These are phyloP conservation scores for Lepidium didymum DNA, from an alignment of 345 rosid species.

Conservation along the genomic window DNA sequence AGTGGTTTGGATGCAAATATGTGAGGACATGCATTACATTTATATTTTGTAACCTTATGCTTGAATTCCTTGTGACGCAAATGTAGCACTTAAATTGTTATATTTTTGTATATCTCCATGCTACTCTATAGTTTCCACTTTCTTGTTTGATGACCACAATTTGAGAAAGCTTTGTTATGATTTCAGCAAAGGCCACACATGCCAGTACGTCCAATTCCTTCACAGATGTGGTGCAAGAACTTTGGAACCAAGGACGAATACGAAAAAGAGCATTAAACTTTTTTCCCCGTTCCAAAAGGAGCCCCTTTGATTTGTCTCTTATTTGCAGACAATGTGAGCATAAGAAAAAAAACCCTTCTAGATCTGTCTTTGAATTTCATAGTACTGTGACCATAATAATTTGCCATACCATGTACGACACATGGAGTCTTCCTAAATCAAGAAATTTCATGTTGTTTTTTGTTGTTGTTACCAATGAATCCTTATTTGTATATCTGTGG, in stretches of 20 bases:
- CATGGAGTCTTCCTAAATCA: slow-evolving; percentile 15
- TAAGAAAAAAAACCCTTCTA: not conserved
- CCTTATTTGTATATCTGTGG: not conserved
- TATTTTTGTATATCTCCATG: not conserved
- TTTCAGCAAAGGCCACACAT: slow-evolving; percentile 93
- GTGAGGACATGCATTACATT: not conserved
- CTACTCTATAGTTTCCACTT: not conserved
- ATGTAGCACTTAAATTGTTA: not conserved
- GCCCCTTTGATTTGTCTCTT: not conserved
- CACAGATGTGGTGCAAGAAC: slow-evolving; percentile 99
- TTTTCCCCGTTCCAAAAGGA: slow-evolving; percentile 7
- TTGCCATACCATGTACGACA: slow-evolving; percentile 19
- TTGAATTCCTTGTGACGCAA: not conserved
- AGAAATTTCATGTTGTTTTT: not conserved
- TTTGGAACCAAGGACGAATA: slow-evolving; percentile 76
- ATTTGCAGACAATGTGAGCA: slow-evolving; percentile 23
- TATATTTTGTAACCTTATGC: not conserved
- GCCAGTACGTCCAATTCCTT: slow-evolving; percentile 94
- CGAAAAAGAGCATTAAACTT: slow-evolving; percentile 28
- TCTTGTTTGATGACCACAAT: slow-evolving; percentile 5
- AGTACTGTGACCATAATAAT: slow-evolving; percentile 13
- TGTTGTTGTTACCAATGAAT: not conserved
- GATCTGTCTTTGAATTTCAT: not conserved
- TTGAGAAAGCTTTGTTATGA: not conserved
- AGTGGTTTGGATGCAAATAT: not conserved